These are phyloP conservation scores for Angomonas ambiguus DNA, from an alignment of 208 protist genomes.

Conservation along the genomic window DNA sequence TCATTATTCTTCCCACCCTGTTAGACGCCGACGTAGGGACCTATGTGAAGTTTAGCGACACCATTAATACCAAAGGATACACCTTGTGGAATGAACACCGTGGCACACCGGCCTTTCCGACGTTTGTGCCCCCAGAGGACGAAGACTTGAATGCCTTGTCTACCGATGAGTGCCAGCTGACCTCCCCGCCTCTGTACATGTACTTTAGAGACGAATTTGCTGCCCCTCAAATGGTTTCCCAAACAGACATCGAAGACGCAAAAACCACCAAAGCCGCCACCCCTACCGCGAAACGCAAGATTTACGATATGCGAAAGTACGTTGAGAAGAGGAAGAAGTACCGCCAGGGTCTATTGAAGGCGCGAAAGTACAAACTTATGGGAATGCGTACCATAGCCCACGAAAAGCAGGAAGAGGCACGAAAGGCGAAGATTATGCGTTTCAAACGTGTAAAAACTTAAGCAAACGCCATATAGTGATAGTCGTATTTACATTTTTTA, in stretches of 20 bases:
- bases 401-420: slow-evolving; percentile 88
- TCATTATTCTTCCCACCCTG: slow-evolving; percentile 87
- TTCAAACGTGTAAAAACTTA: slow-evolving; percentile 87
- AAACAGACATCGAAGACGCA: slow-evolving; percentile 88
- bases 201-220: slow-evolving; percentile 91
- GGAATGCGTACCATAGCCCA: slow-evolving; percentile 75
- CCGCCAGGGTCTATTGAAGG: slow-evolving; percentile 76
- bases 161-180: slow-evolving; percentile 89
- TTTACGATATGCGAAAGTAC: slow-evolving; percentile 93
- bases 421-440: slow-evolving; percentile 80
- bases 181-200: slow-evolving; percentile 82
- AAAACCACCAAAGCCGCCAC: slow-evolving; percentile 80
- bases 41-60: slow-evolving; percentile 90
- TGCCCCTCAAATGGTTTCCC: slow-evolving; percentile 74
- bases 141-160: slow-evolving; percentile 84
- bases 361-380: slow-evolving; percentile 85
- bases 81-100: slow-evolving; percentile 90
- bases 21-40: slow-evolving; percentile 86
- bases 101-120: slow-evolving; percentile 86
- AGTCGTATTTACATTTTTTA: background rate
- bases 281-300: slow-evolving; percentile 75
- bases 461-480: too few relatives aligned
- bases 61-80: slow-evolving; percentile 90
- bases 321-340: slow-evolving; percentile 85
- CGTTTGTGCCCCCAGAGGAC: slow-evolving; percentile 75